phyloP scores from a whole-genome alignment of 106 monocot species.

The Cymbidium sinense region DNA sequence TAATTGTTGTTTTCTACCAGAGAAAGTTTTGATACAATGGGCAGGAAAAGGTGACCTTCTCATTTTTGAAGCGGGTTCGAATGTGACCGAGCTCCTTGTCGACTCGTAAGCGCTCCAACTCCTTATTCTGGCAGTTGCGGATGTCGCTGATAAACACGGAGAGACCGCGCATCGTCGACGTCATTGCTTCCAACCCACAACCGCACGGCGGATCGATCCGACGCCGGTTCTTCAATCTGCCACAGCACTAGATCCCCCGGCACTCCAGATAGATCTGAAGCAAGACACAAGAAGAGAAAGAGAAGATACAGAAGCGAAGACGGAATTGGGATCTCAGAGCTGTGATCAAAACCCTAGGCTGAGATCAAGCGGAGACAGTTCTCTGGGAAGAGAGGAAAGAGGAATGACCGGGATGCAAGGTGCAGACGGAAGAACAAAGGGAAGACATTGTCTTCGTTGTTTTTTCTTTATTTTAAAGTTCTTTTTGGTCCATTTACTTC shows the following conservation, averaged over 20 bases:
- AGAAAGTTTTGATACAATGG: not conserved
- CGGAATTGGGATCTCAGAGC: not conserved
- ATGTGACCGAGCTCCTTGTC: conserved; percentile 99
- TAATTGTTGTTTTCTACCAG: not conserved
- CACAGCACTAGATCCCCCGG: not conserved
- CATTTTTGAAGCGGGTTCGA: conserved; percentile 85
- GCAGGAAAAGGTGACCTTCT: conserved; percentile 47
- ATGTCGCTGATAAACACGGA: conserved; percentile 98
- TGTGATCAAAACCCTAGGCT: not conserved
- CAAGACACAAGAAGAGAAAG: not conserved
- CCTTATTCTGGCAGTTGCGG: conserved; percentile 94
- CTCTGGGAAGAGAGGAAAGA: not conserved
- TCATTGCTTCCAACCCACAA: conserved; percentile 34
- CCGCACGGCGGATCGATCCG: conserved; percentile 24
- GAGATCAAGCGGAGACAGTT: conserved; percentile 3
- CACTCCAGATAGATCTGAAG: not conserved
- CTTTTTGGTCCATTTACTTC: too few relatives aligned
- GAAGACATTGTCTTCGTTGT: not conserved
- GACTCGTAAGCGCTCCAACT: conserved; percentile 86
- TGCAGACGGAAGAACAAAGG: not conserved
- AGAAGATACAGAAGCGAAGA: not conserved
- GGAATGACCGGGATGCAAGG: not conserved
- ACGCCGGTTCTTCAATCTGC: conserved; percentile 6
- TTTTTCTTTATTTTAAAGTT: not conserved
- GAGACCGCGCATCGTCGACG: conserved; percentile 91